These are phyloP conservation scores for Paracorniculantispora psalliotae DNA, from an alignment of 2,329 filamentous ascomycete genomes.

Conservation along the genomic window DNA sequence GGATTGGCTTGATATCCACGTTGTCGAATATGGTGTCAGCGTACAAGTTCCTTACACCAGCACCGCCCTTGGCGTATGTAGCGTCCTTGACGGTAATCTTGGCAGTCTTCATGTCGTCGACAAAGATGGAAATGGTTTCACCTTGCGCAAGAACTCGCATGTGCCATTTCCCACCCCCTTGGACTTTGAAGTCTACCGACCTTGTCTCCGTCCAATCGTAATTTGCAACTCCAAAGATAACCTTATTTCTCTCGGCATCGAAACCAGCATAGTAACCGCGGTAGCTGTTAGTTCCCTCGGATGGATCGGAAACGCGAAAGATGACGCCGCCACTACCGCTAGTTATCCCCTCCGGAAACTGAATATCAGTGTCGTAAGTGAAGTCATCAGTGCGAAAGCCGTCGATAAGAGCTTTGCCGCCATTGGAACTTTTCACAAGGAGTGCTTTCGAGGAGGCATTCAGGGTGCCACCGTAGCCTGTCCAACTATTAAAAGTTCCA, in stretches of 20 bases:
- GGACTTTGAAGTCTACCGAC: background rate
- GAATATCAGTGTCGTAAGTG: too few species aligned
- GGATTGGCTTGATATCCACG: too few species aligned
- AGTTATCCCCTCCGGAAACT: background rate
- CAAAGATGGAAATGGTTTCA: background rate
- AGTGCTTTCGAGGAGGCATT: too few species aligned
- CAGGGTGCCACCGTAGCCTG: too few species aligned
- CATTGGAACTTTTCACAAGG: too few species aligned
- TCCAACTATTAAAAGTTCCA: too few species aligned
- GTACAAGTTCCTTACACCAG: background rate
- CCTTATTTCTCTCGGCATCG: background rate
- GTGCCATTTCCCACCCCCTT: background rate
- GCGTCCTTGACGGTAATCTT: background rate
- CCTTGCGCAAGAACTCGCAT: background rate
- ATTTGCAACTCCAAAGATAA: background rate
- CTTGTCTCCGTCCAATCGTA: background rate
- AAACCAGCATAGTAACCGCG: background rate
- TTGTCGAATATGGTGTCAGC: background rate
- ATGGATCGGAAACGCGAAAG: background rate
- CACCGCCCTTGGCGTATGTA: background rate
- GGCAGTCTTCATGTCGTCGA: background rate
- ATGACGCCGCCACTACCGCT: background rate
- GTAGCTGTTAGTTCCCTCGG: background rate
- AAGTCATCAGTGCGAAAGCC: too few species aligned
- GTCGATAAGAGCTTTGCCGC: too few species aligned